A percentile compares a stretch with the other conserved stretches of the same genome.
These are phyloP conservation scores for Clarireedia paspali DNA, from an alignment of 2,329 filamentous ascomycete genomes.

Conservation along the genomic window DNA sequence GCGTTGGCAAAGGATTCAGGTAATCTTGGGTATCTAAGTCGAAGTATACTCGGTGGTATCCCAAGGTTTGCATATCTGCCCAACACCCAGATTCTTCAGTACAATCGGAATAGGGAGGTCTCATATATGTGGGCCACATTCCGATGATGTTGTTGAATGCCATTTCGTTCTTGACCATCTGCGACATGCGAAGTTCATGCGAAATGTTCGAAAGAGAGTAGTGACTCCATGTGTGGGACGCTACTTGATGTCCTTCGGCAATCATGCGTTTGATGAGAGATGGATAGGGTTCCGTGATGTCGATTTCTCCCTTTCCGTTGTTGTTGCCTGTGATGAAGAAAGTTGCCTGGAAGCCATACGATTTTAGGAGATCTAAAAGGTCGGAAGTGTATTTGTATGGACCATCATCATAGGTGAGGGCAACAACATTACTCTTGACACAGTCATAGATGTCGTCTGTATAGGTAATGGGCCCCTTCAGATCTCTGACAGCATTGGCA, in stretches of 20 bases:
- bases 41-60: conserved; percentile 41
- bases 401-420: conserved; percentile 61
- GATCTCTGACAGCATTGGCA: conserved; percentile 37
- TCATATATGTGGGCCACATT: conserved; percentile 45
- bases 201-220: conserved; percentile 36
- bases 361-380: conserved; percentile 50
- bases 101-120: conserved; percentile 32
- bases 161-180: conserved; percentile 46
- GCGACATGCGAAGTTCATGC: conserved; percentile 35
- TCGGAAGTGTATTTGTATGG: conserved; percentile 58
- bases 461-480: conserved; percentile 46
- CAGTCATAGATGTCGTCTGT: conserved; percentile 51
- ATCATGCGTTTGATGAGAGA: conserved; percentile 36
- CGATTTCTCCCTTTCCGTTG: conserved; percentile 31
- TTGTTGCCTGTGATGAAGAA: conserved; percentile 59
- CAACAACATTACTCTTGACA: conserved; percentile 47
- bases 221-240: conserved; percentile 48
- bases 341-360: conserved; percentile 54
- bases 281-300: conserved; percentile 35
- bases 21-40: conserved; percentile 44
- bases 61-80: conserved; percentile 28
- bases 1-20: conserved; percentile 33
- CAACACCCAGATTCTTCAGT: conserved; percentile 32
- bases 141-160: conserved; percentile 45
- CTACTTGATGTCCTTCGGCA: conserved; percentile 45